Evolutionary conservation across 2,329 filamentous ascomycete genomes (phyloP).

Genomic region (Fusarium sp.): DNA sequence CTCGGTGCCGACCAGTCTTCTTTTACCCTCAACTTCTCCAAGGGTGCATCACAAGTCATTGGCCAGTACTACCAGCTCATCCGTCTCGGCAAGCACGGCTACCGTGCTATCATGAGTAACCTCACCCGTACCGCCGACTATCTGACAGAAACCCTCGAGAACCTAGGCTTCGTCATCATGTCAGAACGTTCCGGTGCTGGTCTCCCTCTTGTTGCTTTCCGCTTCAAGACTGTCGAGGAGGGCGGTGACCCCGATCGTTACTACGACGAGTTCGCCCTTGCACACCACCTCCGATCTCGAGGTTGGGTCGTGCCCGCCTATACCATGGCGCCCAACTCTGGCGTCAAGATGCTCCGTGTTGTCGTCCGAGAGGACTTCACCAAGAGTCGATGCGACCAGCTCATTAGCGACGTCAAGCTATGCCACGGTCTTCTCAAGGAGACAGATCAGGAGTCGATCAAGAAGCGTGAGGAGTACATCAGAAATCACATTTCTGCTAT

Average conservation of each 20-base stretch:
- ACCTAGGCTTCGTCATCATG: conserved; percentile 89
- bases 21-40: conserved; percentile 98
- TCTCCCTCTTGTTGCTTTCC: conserved; percentile 91
- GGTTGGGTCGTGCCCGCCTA: conserved; percentile 97
- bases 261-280: conserved; percentile 83
- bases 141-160: conserved; percentile 79
- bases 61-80: conserved; percentile 99
- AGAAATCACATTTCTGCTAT: conserved; percentile 68
- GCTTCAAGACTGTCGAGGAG: conserved; percentile 73
- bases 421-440: conserved; percentile 79
- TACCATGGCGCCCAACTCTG: conserved; percentile 93
- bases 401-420: conserved; percentile 85
- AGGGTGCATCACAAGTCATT: conserved; percentile 94
- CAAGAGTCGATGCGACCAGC: conserved; percentile 82
- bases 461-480: conserved; percentile 78
- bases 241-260: conserved; percentile 65
- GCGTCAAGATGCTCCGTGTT: conserved; percentile 91
- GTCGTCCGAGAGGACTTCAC: conserved; percentile 95
- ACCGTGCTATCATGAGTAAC: conserved; percentile 94
- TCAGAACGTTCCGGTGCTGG: conserved; percentile 83
- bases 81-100: conserved; percentile 92
- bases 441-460: conserved; percentile 81
- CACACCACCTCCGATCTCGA: conserved; percentile 87
- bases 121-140: conserved; percentile 92
- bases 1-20: conserved; percentile 95